These are phyloP conservation scores for Ammopiptanthus mongolicus DNA, from an alignment of 306 rosid genomes.

Conservation along the genomic window DNA sequence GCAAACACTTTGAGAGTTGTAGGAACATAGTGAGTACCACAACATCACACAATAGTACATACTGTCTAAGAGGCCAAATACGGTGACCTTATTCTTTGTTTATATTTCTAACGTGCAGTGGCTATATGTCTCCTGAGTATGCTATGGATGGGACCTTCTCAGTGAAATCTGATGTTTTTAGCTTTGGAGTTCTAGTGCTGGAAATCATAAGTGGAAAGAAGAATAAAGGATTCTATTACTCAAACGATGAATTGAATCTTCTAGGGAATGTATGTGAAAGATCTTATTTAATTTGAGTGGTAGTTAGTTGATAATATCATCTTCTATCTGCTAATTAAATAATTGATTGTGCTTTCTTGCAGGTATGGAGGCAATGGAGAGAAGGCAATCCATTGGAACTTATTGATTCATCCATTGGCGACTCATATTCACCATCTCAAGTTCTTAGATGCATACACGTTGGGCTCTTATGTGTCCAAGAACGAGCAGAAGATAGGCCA, in stretches of 20 bases:
- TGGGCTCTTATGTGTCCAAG: slow-evolving; percentile 54
- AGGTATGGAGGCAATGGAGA: slow-evolving; percentile 75
- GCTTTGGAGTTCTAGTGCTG: slow-evolving; percentile 68
- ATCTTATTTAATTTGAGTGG: background rate
- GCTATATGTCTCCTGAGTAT: slow-evolving; percentile 79
- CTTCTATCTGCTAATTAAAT: slow-evolving; percentile 1
- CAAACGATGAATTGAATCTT: slow-evolving; percentile 53
- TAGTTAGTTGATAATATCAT: slow-evolving; percentile 3
- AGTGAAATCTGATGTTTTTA: slow-evolving; percentile 66
- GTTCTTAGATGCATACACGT: slow-evolving; percentile 69
- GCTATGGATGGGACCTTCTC: slow-evolving; percentile 78
- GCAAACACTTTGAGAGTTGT: slow-evolving; percentile 68
- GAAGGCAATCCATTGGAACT: slow-evolving; percentile 53
- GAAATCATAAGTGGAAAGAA: slow-evolving; percentile 63
- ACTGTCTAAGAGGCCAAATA: background rate
- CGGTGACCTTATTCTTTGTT: background rate
- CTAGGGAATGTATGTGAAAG: slow-evolving; percentile 44
- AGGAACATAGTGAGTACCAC: slow-evolving; percentile 71
- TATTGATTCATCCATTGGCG: slow-evolving; percentile 42
- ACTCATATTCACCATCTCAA: slow-evolving; percentile 42
- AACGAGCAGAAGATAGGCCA: slow-evolving; percentile 55
- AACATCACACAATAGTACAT: background rate
- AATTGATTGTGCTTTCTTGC: slow-evolving; percentile 11
- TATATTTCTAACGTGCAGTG: slow-evolving; percentile 31
- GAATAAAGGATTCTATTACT: slow-evolving; percentile 58